phyloP scores from a whole-genome alignment of 2,329 filamentous ascomycete species.

The Ceratocystis cubensis region DNA sequence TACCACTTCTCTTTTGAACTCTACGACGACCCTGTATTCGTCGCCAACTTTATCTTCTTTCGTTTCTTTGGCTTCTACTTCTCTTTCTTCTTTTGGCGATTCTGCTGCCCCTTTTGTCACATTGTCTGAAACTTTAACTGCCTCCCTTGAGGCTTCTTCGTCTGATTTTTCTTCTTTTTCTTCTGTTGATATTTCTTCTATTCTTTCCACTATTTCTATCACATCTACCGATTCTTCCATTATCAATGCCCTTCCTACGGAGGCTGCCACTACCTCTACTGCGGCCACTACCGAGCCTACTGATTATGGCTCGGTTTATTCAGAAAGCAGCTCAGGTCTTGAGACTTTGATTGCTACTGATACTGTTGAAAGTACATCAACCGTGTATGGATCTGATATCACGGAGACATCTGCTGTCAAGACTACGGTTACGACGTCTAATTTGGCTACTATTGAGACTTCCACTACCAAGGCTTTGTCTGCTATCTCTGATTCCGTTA shows the following conservation, averaged over 20 bases:
- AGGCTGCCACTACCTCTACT: neutral
- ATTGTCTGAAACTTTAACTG: neutral
- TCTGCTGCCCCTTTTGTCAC: slow-evolving; percentile 2
- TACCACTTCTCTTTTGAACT: neutral
- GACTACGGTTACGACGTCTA: neutral
- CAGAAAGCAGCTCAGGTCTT: no score
- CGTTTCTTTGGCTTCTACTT: neutral
- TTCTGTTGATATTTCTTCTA: neutral
- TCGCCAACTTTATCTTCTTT: neutral
- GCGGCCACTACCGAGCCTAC: neutral
- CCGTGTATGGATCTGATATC: no score
- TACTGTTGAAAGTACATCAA: neutral
- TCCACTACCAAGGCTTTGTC: neutral
- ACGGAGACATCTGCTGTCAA: neutral
- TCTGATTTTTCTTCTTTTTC: slow-evolving; percentile 1
- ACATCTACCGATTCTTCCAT: neutral
- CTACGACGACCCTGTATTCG: neutral
- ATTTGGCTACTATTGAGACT: neutral
- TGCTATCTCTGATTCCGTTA: rapidly evolving
- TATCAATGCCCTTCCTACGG: neutral
- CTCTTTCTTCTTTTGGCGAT: slow-evolving; percentile 2
- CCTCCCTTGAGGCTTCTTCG: neutral
- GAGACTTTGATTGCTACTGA: neutral
- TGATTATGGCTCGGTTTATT: neutral
- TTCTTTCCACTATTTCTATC: neutral